phyloP scores from a whole-genome alignment of 1,139 yeast species.

The Taphrina confusa region DNA sequence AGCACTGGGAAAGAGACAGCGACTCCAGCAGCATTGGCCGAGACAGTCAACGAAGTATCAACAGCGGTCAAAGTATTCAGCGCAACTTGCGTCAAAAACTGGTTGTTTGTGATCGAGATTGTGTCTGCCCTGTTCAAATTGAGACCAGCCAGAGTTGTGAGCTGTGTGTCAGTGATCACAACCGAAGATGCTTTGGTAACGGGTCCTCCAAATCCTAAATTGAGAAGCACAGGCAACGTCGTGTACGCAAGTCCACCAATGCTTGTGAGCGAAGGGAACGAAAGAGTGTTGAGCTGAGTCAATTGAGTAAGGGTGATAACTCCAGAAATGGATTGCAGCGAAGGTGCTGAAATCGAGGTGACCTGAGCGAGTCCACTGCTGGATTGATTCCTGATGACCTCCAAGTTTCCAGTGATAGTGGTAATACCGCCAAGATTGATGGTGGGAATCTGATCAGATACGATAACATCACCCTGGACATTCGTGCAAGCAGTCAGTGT shows the following conservation, averaged over 20 bases:
- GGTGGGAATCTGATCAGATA: constrained; percentile 59
- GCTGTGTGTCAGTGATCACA: constrained; percentile 80
- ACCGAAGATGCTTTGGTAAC: constrained; percentile 73
- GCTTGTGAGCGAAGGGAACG: constrained; percentile 75
- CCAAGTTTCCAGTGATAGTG: constrained; percentile 74
- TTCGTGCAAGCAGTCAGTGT: constrained; percentile 71
- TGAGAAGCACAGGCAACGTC: constrained; percentile 78
- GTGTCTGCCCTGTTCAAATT: constrained; percentile 68
- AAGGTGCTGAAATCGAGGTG: constrained; percentile 67
- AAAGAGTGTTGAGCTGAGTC: constrained; percentile 66
- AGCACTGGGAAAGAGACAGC: constrained; percentile 72
- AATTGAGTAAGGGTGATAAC: constrained; percentile 62
- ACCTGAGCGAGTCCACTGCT: constrained; percentile 53
- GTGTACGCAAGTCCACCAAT: constrained; percentile 77
- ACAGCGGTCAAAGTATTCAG: constrained; percentile 68
- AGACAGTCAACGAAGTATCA: constrained; percentile 70
- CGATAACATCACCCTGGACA: constrained; percentile 73
- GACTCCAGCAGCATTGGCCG: constrained; percentile 80
- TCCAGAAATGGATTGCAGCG: constrained; percentile 73
- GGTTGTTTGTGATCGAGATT: constrained; percentile 88
- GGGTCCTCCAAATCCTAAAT: constrained; percentile 73
- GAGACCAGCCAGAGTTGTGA: constrained; percentile 77
- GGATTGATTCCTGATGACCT: constrained; percentile 54
- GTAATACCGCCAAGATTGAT: constrained; percentile 57
- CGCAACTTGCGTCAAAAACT: constrained; percentile 67